Evolutionary conservation across 345 rosid species (phyloP).

Genomic region (Adansonia digitata): DNA sequence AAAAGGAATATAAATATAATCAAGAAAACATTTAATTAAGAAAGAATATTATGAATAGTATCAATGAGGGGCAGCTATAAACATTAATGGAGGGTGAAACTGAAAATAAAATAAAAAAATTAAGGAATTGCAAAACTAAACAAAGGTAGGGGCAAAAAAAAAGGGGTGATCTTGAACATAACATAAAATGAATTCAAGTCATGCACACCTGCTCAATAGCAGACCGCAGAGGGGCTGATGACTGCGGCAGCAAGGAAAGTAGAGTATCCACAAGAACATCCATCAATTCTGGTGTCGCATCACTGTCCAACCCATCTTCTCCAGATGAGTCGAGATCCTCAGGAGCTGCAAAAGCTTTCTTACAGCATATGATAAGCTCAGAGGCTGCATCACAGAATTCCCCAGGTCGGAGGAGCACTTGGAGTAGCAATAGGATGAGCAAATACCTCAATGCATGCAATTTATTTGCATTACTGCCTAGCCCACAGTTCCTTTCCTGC

Average conservation of each 20-base stretch:
- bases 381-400: constrained; percentile 72
- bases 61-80: neutral
- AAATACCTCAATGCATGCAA: constrained; percentile 68
- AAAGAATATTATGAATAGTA: neutral
- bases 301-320: constrained; percentile 58
- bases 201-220: constrained; percentile 77
- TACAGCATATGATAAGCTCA: constrained; percentile 82
- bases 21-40: neutral
- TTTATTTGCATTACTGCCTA: constrained; percentile 39
- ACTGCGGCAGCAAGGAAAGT: constrained; percentile 83
- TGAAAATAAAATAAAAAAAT: neutral
- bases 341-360: constrained; percentile 59
- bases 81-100: neutral
- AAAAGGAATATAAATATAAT: neutral
- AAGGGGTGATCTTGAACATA: neutral
- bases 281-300: constrained; percentile 63
- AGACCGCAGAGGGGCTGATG: constrained; percentile 85
- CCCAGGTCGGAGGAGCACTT: constrained; percentile 80
- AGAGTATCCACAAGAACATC: constrained; percentile 86
- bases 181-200: neutral
- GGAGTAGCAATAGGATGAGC: constrained; percentile 79
- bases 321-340: constrained; percentile 49
- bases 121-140: neutral
- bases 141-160: neutral
- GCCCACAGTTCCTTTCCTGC: constrained; percentile 70